phyloP scores from a whole-genome alignment of 1,139 yeast genomes.

The Taiozyma sp. region DNA sequence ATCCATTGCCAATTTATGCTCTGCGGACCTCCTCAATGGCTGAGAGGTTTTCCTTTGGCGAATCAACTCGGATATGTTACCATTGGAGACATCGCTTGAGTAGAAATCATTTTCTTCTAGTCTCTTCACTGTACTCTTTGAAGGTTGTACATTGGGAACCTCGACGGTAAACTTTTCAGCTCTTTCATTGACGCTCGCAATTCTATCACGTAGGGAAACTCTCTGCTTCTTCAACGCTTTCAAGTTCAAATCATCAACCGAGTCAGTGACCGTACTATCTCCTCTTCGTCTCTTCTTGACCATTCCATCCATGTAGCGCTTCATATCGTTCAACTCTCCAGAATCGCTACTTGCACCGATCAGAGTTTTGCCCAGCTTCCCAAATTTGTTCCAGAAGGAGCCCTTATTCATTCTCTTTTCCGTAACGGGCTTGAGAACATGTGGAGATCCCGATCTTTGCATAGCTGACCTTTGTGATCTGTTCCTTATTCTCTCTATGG shows the following conservation, averaged over 20 bases:
- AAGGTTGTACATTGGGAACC: conserved; percentile 2
- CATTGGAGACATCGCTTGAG: conserved; percentile 1
- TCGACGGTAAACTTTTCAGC: conserved; percentile 14
- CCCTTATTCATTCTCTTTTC: conserved; percentile 11
- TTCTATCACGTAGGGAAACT: conserved; percentile 8
- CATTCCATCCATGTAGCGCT: conserved; percentile 20
- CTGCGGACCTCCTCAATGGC: background rate
- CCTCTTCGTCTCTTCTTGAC: conserved; percentile 9
- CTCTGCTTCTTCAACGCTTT: conserved; percentile 1
- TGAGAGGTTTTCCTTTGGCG: background rate
- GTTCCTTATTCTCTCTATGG: conserved; percentile 9
- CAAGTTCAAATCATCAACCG: conserved; percentile 4
- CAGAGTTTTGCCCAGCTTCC: conserved; percentile 16
- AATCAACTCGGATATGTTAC: background rate
- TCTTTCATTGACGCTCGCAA: conserved; percentile 11
- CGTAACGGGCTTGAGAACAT: conserved; percentile 15
- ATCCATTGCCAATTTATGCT: background rate
- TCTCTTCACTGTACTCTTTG: conserved; percentile 6
- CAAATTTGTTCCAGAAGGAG: conserved; percentile 16
- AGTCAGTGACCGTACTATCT: background rate
- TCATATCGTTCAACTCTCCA: conserved; percentile 17
- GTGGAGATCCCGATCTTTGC: conserved; percentile 13
- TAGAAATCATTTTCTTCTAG: conserved; percentile 1
- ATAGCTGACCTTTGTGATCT: background rate
- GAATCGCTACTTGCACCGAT: conserved; percentile 8